These are phyloP conservation scores for Tetrapisispora phaffii DNA, from an alignment of 805 yeast species.

Conservation along the genomic window DNA sequence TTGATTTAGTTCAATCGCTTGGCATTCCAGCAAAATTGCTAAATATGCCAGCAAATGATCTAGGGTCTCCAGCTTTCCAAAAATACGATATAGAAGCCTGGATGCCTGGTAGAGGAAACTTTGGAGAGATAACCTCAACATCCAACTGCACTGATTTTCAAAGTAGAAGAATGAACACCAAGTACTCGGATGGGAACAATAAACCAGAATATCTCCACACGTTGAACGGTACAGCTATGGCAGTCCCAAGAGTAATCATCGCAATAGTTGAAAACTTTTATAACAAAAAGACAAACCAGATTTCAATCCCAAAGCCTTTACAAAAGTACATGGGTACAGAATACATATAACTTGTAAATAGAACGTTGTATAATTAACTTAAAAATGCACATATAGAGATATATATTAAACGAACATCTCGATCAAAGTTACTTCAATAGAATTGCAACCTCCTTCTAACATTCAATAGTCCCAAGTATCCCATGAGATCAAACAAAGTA, in stretches of 20 bases:
- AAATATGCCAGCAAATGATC: conserved; percentile 80
- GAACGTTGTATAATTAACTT: no score
- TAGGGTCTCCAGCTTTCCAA: conserved; percentile 88
- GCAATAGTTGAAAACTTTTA: conserved; percentile 86
- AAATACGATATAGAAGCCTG: conserved; percentile 93
- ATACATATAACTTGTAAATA: conserved; percentile 10
- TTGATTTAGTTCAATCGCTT: conserved; percentile 48
- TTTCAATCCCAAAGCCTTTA: conserved; percentile 59
- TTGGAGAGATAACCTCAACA: conserved; percentile 89
- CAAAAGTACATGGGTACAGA: conserved; percentile 63
- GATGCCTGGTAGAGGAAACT: conserved; percentile 92
- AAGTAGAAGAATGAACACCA: conserved; percentile 69
- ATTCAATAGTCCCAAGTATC: no score
- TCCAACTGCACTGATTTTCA: conserved; percentile 92
- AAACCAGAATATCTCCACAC: conserved; percentile 56
- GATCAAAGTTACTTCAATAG: no score
- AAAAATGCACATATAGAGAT: no score
- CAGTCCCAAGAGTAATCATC: conserved; percentile 81
- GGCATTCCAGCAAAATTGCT: conserved; percentile 76
- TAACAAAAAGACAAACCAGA: conserved; percentile 43
- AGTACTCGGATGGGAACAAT: conserved; percentile 34
- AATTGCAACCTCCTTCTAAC: no score
- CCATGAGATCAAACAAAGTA: no score
- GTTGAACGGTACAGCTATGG: conserved; percentile 90
- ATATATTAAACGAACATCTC: not conserved